Percentiles rank a stretch among this genome's conserved stretches.
Evolutionary conservation across 495 filamentous ascomycete species (phyloP).

Genomic region (Xylaria scruposa): DNA sequence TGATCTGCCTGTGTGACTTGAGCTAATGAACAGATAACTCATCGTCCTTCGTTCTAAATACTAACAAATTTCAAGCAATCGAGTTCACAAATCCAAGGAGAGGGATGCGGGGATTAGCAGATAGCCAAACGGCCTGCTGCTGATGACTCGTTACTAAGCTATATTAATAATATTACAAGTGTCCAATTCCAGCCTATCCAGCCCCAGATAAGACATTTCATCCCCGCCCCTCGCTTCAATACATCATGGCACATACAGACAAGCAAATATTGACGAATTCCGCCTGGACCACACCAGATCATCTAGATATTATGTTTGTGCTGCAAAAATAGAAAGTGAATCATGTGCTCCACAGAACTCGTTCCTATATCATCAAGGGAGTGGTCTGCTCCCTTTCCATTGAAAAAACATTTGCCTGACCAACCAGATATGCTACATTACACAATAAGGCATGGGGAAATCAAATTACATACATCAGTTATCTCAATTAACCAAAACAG

Average conservation of each 20-base stretch:
- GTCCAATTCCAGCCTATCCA: constrained; percentile 1
- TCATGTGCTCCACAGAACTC: background rate
- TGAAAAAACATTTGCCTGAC: background rate
- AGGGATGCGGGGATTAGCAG: background rate
- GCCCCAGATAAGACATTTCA: constrained; percentile 11
- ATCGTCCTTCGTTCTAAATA: background rate
- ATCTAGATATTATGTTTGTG: constrained; percentile 6
- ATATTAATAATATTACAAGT: constrained; percentile 18
- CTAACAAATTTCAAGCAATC: background rate
- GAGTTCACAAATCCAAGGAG: background rate
- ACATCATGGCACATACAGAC: constrained; percentile 18
- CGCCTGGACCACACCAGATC: background rate
- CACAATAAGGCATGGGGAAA: constrained; percentile 23
- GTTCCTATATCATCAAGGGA: background rate
- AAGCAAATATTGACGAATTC: background rate
- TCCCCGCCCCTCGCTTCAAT: constrained; percentile 7
- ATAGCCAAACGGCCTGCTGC: background rate
- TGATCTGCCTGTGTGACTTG: background rate
- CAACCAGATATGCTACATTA: constrained; percentile 27
- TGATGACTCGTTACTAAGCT: background rate
- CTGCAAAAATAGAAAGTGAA: constrained; percentile 7
- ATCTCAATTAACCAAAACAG: constrained; percentile 7
- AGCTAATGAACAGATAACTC: too few species aligned
- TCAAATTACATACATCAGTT: constrained; percentile 14
- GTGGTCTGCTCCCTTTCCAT: constrained; percentile 17